Evolutionary conservation across 2,329 filamentous ascomycete species (phyloP), one percentile per base, ranked within the genome.

Genomic region (Phaeophleospora eucalypticola): DNA sequence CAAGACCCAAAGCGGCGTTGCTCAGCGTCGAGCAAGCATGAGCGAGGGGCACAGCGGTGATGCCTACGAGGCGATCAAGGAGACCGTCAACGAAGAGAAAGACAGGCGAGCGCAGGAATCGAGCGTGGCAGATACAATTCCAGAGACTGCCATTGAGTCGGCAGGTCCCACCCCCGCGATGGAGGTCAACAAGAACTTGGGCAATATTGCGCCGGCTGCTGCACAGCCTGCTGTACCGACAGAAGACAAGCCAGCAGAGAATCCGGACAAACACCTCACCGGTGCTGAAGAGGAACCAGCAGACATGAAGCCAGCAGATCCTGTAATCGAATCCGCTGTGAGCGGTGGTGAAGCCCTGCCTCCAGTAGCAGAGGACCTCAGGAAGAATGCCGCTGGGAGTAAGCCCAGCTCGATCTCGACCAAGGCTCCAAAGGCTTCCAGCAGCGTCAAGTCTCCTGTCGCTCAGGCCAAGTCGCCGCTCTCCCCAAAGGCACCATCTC

Each of bases 181-280:
- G 53, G 51, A 58, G 16, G 46, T 43, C 10, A 51, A 55, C 40
- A 54, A 54, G 42, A 46, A 53, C 32, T 38, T 53, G 34, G 47
- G 49, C 16, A 35, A 33, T 16, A 4, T 18, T 14, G 15, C 27
- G 36, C 32, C 38, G 3, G 46, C 39, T 21, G 45, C 34, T 15
- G 33, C 15, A 14, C 39, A 37, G n/a, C 45, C 41, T 24, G 43
- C 36, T 15, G 33, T 15, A 14, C 36, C 29, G 16, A 49, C 43
- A 41, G 21, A 19, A 15, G 53, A 54, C 39, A 58, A 58, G 42
- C 54, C 56, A 42, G 61, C 60, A n/a, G 65, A 63, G 10, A 71
- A 71, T 37, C 70, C 69, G 18, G 72, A 75, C 58, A 74, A 75
- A 60, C 58, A 58, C 45, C 63, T 63, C 8, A 69, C 70, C 16